phyloP scores from a whole-genome alignment of 352 stramenopile genomes.

The Phytophthora sp. region DNA sequence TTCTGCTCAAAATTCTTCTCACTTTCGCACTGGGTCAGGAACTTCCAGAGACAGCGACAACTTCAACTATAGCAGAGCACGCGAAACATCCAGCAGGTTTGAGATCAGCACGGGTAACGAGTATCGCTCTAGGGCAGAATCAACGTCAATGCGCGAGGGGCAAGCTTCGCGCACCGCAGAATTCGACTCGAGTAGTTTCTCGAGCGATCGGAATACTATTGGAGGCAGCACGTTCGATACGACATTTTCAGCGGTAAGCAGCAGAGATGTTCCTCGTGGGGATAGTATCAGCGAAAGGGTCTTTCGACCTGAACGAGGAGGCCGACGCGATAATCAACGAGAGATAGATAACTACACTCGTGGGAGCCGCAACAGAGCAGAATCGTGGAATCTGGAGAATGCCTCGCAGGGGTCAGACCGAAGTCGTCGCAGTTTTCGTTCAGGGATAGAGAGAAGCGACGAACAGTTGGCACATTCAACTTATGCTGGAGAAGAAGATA shows the following conservation, averaged over 20 bases:
- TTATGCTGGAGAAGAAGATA: not conserved
- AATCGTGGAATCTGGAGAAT: not conserved
- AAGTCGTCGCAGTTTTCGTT: not conserved
- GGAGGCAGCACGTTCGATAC: not conserved
- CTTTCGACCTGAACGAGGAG: not conserved
- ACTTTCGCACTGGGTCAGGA: not conserved
- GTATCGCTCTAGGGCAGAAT: constrained; percentile 3
- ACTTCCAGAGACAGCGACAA: not conserved
- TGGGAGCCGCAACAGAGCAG: not conserved
- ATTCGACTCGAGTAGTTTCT: not conserved
- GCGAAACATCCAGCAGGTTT: constrained; percentile 7
- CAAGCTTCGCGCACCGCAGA: not conserved
- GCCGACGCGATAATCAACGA: constrained; percentile 16
- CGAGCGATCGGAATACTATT: constrained; percentile 1
- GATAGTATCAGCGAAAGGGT: not conserved
- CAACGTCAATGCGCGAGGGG: not conserved
- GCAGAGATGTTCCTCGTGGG: too few species aligned
- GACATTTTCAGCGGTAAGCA: constrained; percentile 6
- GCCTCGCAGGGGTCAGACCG: not conserved
- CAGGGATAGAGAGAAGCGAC: not conserved
- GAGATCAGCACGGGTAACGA: not conserved
- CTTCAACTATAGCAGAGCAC: constrained; percentile 5
- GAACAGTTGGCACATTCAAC: not conserved
- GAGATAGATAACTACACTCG: constrained; percentile 3
- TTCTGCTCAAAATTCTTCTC: not conserved